Base-by-base conservation (phyloP, 768 basidiomycete species). In the Chalciporus pseudorubinellus region DNA sequence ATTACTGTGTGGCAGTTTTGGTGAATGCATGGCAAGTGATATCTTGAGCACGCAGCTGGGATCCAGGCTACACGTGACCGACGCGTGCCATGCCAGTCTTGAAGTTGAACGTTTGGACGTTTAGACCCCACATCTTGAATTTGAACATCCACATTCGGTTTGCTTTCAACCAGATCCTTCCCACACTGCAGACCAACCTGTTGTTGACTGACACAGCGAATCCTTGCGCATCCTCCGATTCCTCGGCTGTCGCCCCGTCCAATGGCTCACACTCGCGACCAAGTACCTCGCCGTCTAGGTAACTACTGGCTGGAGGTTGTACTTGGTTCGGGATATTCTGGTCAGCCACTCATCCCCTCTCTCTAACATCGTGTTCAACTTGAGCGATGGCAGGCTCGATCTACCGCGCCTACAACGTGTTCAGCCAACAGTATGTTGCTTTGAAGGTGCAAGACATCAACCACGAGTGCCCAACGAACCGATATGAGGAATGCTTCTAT, bases 281-380 rank as follows among this genome's bases (percentile, higher is more conserved):
- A 24, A 13, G 58, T 66, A 39, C 76, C 76, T 41, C 62, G 62
- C 16, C 56, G 59, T 33, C 69, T 89, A 12, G 84, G 76, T 14
- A 88, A 87, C 62, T 89, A 77, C 70, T 79, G 73, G 67, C 62
- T 90, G 29, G 73, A 75, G 72, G 16, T 72, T 90, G 24, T n/a
- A n/a, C n/a, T n/a, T n/a, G 87, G 87, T 20, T 82, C 85, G 40
- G 87, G 87, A 3, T 89, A 84, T 62, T 88, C 87, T 53, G 87
- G 87, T 83, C 51, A 51, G 74, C 62, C 16, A 16, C 47, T 43
- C 11, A 20, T 38, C 39, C 24, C 40, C n/a, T 20, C n/a, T 21
- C 28, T 36, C 6, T 21, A 24, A 11, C 2, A 39, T n/a, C 22
- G 13, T 24, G 24, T 42, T 54, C 49, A 61, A 29, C 21, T 31